These are phyloP conservation scores for Globisporangium parvum DNA, from an alignment of 352 stramenopile genomes.

Conservation along the genomic window DNA sequence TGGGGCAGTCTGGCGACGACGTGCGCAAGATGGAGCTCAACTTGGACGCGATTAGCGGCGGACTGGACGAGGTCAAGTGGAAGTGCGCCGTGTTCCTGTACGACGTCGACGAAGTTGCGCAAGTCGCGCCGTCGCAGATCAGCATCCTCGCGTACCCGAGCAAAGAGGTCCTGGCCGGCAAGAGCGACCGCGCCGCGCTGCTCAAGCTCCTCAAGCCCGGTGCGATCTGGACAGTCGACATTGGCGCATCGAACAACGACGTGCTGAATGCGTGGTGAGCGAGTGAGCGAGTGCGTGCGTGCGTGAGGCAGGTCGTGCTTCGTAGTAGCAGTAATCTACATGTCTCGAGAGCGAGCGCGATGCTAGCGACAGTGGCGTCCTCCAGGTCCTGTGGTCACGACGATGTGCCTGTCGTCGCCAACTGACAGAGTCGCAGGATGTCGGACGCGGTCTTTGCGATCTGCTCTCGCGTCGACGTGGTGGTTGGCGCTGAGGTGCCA, in stretches of 20 bases:
- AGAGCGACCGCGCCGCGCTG: conserved; percentile 56
- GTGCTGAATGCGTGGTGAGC: conserved; percentile 51
- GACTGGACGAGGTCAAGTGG: conserved; percentile 84
- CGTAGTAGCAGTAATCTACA: neutral
- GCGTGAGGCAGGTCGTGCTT: neutral
- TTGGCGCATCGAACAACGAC: conserved; percentile 61
- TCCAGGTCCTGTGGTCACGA: neutral
- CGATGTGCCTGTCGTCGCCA: neutral
- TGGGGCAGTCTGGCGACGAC: conserved; percentile 65
- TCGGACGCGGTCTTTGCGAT: conserved; percentile 40
- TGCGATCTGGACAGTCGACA: conserved; percentile 79
- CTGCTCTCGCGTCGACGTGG: conserved; percentile 23
- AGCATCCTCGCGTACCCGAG: conserved; percentile 67
- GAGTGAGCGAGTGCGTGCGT: neutral
- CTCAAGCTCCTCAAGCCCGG: conserved; percentile 77
- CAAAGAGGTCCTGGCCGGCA: conserved; percentile 55
- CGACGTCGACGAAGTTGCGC: conserved; percentile 72
- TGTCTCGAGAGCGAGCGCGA: neutral
- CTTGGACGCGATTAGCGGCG: conserved; percentile 75
- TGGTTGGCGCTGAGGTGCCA: neutral
- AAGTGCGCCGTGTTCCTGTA: conserved; percentile 81
- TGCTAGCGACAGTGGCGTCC: neutral
- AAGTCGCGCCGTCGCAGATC: conserved; percentile 76
- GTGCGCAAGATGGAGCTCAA: conserved; percentile 74
- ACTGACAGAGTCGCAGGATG: conserved; percentile 28